These are phyloP conservation scores for Paraphaeosphaeria minitans DNA, from an alignment of 2,329 filamentous ascomycete genomes.

Conservation along the genomic window DNA sequence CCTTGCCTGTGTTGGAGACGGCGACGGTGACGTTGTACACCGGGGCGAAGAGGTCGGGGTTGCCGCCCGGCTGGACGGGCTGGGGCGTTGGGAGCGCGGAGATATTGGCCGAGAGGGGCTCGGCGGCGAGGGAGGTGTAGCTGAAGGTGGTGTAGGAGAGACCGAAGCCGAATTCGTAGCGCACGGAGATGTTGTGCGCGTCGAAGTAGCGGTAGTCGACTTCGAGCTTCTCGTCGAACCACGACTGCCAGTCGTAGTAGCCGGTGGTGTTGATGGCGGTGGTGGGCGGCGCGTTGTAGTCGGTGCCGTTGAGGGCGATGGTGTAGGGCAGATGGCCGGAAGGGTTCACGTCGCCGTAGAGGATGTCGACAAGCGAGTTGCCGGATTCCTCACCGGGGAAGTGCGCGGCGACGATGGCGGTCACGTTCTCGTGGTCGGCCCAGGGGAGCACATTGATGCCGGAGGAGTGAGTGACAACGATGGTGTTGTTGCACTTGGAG, in stretches of 20 bases:
- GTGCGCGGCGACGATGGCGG: constrained; percentile 50
- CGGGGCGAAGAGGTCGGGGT: constrained; percentile 65
- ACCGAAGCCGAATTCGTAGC: constrained; percentile 82
- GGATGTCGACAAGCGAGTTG: constrained; percentile 49
- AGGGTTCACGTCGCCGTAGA: constrained; percentile 78
- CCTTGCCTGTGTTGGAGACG: constrained; percentile 70
- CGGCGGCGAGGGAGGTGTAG: constrained; percentile 67
- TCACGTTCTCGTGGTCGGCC: constrained; percentile 51
- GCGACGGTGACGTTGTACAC: constrained; percentile 70
- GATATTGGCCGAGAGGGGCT: constrained; percentile 60
- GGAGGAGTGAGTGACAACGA: constrained; percentile 55
- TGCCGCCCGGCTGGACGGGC: constrained; percentile 51
- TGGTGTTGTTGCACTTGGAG: constrained; percentile 55
- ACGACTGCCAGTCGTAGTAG: constrained; percentile 53
- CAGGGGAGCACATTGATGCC: constrained; percentile 52
- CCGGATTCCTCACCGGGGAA: constrained; percentile 50
- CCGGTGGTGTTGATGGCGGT: constrained; percentile 48
- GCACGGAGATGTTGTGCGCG: constrained; percentile 64
- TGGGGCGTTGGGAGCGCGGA: constrained; percentile 58
- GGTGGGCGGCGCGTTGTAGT: constrained; percentile 62
- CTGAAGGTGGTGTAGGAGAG: constrained; percentile 76
- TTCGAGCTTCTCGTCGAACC: constrained; percentile 65
- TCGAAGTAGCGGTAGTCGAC: constrained; percentile 84
- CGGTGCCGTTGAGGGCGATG: constrained; percentile 71
- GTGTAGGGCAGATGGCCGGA: constrained; percentile 87